A percentile compares a stretch with the other conserved stretches of the same genome.
Conservation (phyloP, 208 protist genomes). For the Acanthamoeba sp. region DNA sequence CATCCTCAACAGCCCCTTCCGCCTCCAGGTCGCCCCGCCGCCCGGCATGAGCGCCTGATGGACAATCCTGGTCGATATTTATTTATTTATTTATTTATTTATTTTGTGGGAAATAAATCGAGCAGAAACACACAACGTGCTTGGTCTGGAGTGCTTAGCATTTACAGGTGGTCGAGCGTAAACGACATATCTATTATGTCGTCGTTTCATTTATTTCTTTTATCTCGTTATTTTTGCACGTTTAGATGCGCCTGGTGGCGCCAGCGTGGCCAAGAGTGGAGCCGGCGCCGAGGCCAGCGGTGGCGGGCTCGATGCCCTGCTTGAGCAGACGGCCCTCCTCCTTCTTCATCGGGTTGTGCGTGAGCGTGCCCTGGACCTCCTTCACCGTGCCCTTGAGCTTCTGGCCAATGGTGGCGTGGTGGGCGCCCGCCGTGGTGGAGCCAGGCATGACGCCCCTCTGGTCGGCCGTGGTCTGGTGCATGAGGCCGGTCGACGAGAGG, state of each 20-base stretch:
- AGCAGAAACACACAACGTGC: too few species aligned
- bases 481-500: not conserved
- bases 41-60: conserved; percentile 41
- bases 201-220: too few species aligned
- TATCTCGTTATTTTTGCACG: too few species aligned
- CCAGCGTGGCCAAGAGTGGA: not conserved
- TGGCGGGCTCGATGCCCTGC: conserved; percentile 15
- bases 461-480: not conserved
- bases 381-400: conserved; percentile 9
- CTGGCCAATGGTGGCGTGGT: not conserved
- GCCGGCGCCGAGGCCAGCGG: not conserved
- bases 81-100: too few species aligned
- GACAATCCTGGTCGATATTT: too few species aligned
- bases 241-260: not conserved
- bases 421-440: not conserved
- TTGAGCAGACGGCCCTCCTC: conserved; percentile 50
- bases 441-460: not conserved
- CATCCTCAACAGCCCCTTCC: conserved; percentile 63
- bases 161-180: too few species aligned
- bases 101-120: too few species aligned
- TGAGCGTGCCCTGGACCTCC: conserved; percentile 21
- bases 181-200: too few species aligned
- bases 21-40: conserved; percentile 60
- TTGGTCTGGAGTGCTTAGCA: too few species aligned
- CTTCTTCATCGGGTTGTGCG: conserved; percentile 28